Base-by-base conservation (phyloP, 352 stramenopile species). In the Globisporangium spiculum region DNA sequence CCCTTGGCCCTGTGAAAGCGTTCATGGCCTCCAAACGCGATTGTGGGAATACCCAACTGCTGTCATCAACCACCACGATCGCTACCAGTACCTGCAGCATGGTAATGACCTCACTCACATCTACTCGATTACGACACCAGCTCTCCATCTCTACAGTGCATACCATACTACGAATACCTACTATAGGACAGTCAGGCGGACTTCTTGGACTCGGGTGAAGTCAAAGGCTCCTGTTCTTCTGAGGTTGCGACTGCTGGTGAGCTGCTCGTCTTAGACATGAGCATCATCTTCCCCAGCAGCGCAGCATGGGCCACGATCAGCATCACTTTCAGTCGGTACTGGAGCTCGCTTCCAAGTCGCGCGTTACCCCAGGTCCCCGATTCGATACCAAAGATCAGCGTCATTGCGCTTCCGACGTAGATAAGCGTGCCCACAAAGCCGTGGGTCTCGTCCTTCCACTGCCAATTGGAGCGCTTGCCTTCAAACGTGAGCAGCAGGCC, bases 371-470 rank as follows among this genome's bases (percentile, higher is more conserved):
- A 89, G 3, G 63, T 63, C n/a, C 77, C 80, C 24, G 75, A 77
- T 27, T 82, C 72, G 36, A 91, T 54, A 20, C 83, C 83, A 55
- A 83, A 85, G 24, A 86, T 63, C 64, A 87, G 72, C 16, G 76
- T 89, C 6, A 68, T 55, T 1, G 80, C 65, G 16, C 72, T 72
- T 27, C 79, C 78, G 16, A 90, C 75, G 77, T 90, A 89, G 63
- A 86, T 72, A 20, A 91, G 65, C 32, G 79, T 77, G 18, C 83
- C 83, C 7, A 81, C 83, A 7, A 90, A 71, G 12, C 80, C 76
- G 66, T 92, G 83, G 14, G 81, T 92, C 66, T 90, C 83, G 54
- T 92, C 83, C 63, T 80, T 88, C 83, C 83, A 91, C 66, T 90
- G 81, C 83, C 83, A 91, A 48, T 90, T 89, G 18, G 74, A 22